Evolutionary conservation across 2,329 filamentous ascomycete species (phyloP).

Genomic region (Daldinia eschscholtzii): DNA sequence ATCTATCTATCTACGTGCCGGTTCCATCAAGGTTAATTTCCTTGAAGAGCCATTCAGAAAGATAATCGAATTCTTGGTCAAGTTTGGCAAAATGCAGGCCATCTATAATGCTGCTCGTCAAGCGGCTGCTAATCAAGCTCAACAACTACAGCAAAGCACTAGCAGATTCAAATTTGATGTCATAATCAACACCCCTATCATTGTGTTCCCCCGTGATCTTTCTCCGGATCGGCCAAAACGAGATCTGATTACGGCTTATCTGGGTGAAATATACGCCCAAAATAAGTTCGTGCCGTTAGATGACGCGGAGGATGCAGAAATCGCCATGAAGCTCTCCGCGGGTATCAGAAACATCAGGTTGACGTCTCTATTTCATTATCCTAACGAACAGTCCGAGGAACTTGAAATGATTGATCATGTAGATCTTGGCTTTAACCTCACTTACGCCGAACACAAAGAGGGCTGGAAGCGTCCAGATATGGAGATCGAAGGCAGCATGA

Average conservation of each 20-base stretch:
- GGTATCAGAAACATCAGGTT: conserved; percentile 93
- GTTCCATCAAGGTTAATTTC: conserved; percentile 97
- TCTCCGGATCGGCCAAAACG: conserved; percentile 76
- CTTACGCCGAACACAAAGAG: conserved; percentile 86
- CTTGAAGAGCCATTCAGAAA: conserved; percentile 97
- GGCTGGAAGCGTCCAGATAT: conserved; percentile 86
- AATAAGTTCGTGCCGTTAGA: conserved; percentile 91
- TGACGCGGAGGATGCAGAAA: conserved; percentile 77
- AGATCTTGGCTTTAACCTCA: conserved; percentile 92
- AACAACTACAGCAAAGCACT: conserved; percentile 89
- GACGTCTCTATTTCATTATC: conserved; percentile 89
- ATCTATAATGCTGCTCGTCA: conserved; percentile 97
- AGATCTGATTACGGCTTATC: conserved; percentile 89
- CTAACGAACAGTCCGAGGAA: conserved; percentile 79
- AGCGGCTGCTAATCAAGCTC: conserved; percentile 93
- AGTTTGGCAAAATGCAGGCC: conserved; percentile 99
- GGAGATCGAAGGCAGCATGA: conserved; percentile 92
- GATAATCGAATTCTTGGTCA: conserved; percentile 97
- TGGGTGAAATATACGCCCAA: conserved; percentile 97
- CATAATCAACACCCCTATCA: conserved; percentile 92
- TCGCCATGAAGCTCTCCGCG: conserved; percentile 89
- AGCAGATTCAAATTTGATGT: conserved; percentile 95
- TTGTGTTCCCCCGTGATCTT: conserved; percentile 89
- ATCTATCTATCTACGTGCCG: conserved; percentile 88
- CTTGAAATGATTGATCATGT: conserved; percentile 98